Conservation (phyloP, 257 asterid genomes). For the Solanum rostratum region DNA sequence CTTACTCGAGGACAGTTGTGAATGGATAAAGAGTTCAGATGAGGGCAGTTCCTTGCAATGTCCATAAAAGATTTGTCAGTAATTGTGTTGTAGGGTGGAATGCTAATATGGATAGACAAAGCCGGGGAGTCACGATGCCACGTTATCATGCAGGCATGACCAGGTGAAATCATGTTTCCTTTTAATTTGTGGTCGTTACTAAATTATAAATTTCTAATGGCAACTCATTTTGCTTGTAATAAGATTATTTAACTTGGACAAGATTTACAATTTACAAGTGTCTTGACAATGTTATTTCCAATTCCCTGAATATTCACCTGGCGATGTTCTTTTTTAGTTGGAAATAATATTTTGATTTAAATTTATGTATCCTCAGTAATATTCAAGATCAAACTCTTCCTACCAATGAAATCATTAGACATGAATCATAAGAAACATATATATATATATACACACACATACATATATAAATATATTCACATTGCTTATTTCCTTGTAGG, state of each 20-base stretch:
- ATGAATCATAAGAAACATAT: too few species aligned
- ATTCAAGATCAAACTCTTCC: neutral
- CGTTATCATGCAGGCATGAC: constrained; percentile 2
- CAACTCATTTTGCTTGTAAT: too few species aligned
- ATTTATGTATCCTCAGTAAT: neutral
- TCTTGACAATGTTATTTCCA: too few species aligned
- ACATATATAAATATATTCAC: neutral
- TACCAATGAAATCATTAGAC: neutral
- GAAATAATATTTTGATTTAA: too few species aligned
- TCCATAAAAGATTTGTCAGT: too few species aligned
- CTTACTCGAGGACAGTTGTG: constrained; percentile 63
- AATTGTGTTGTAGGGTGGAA: neutral
- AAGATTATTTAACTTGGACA: too few species aligned
- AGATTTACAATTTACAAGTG: too few species aligned
- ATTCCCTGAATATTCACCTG: too few species aligned
- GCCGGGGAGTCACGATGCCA: neutral
- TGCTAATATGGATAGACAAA: constrained; percentile 5
- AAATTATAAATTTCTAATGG: too few species aligned
- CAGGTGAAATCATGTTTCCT: neutral
- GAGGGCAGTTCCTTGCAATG: too few species aligned
- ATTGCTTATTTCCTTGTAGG: too few species aligned
- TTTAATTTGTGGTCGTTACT: neutral
- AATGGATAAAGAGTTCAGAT: constrained; percentile 26
- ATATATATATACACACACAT: too few species aligned
- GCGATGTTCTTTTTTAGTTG: neutral